These are phyloP conservation scores for Tetraselmis chui DNA, from an alignment of 139 green algal species.

Conservation along the genomic window DNA sequence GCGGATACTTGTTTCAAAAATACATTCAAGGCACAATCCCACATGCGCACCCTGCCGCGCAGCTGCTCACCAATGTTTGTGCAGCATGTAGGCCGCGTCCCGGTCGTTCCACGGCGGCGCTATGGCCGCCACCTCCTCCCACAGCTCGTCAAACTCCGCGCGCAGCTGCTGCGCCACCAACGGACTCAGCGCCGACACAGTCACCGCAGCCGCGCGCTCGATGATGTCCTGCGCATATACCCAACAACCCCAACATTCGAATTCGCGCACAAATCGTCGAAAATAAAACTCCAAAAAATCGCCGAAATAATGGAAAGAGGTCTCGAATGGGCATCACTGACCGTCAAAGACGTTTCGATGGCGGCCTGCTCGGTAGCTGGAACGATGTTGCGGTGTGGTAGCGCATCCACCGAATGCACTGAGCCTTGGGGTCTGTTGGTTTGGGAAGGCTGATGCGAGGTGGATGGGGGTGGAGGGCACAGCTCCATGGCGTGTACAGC, in stretches of 20 bases:
- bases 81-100: not conserved
- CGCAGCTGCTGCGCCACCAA: not conserved
- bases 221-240: not conserved
- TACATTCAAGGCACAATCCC: too few species aligned
- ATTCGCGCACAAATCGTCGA: not conserved
- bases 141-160: not conserved
- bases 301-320: not conserved
- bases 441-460: too few species aligned
- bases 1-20: too few species aligned
- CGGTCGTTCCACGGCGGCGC: not conserved
- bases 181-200: not conserved
- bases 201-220: not conserved
- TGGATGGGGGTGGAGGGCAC: too few species aligned
- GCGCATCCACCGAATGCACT: too few species aligned
- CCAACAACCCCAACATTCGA: not conserved
- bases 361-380: too few species aligned
- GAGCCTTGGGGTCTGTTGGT: too few species aligned
- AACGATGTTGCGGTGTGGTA: not conserved
- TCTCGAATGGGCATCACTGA: not conserved
- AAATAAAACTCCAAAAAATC: not conserved
- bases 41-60: not conserved
- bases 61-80: not conserved
- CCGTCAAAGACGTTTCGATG: too few species aligned
- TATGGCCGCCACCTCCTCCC: not conserved
- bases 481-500: too few species aligned